Evolutionary conservation across 2,329 filamentous ascomycete species (phyloP).

Genomic region (Neurospora crassa): DNA sequence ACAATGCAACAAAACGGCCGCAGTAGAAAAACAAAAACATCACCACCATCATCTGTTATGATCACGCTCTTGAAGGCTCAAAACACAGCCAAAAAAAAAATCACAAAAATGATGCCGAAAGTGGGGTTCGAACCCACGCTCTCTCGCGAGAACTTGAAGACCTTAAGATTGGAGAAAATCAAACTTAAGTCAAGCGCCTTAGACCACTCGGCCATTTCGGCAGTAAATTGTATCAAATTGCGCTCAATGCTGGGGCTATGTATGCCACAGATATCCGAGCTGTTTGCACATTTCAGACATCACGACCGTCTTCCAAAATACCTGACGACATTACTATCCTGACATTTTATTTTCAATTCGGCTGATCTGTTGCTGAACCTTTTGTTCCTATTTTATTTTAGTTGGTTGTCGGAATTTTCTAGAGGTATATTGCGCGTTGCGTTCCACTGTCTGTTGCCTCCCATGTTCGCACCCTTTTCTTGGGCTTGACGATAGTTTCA

Average conservation of each 20-base stretch:
- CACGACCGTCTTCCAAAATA: too few relatives aligned
- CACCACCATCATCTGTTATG: background rate
- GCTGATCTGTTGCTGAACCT: accelerated
- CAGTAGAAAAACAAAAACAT: background rate
- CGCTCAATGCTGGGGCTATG: accelerated
- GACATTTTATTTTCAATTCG: too few relatives aligned
- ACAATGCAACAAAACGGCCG: accelerated
- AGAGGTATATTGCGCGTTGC: too few relatives aligned
- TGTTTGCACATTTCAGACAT: too few relatives aligned
- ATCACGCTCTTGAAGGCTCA: background rate
- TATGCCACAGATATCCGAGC: too few relatives aligned
- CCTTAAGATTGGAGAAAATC: background rate
- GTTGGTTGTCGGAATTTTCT: too few relatives aligned
- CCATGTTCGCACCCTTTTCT: too few relatives aligned
- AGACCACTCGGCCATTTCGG: conserved; percentile 3
- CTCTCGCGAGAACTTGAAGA: conserved; percentile 1
- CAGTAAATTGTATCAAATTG: background rate
- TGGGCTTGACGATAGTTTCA: too few relatives aligned
- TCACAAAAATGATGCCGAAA: background rate
- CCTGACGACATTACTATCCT: too few relatives aligned
- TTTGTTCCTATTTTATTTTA: too few relatives aligned
- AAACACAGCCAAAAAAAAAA: background rate
- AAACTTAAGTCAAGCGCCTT: conserved; percentile 4
- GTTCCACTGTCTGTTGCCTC: too few relatives aligned
- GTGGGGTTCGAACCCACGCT: background rate